Percentiles rank a stretch among this genome's conserved stretches.
These are phyloP conservation scores for Penicillium paneum DNA, from an alignment of 2,329 filamentous ascomycete species.

Conservation along the genomic window DNA sequence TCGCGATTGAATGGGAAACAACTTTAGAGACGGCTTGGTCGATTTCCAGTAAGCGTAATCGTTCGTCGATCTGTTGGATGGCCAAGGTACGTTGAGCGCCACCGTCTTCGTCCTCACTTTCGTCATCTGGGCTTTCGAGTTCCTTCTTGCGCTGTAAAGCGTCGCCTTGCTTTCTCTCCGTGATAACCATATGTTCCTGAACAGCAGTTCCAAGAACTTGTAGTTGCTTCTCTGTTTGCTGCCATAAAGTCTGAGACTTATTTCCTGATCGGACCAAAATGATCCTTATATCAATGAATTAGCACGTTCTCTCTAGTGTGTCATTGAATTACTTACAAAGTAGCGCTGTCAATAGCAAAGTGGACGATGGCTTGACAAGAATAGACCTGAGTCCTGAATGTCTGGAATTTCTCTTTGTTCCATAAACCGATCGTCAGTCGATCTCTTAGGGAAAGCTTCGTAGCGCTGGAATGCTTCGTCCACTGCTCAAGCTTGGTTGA, in stretches of 20 bases:
- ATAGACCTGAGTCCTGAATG: background rate
- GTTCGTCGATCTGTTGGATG: background rate
- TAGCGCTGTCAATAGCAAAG: background rate
- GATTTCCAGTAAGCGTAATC: background rate
- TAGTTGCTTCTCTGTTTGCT: background rate
- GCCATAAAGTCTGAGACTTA: background rate
- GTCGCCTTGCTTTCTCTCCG: background rate
- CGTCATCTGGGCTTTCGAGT: background rate
- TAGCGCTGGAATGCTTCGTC: constrained; percentile 5
- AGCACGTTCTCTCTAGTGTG: background rate
- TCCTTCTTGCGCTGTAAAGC: background rate
- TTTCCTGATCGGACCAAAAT: background rate
- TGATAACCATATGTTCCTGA: background rate
- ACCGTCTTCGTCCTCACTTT: background rate
- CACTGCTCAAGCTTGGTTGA: constrained; percentile 1
- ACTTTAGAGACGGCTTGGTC: background rate
- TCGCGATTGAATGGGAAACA: background rate
- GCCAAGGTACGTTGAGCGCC: background rate
- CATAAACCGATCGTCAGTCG: background rate
- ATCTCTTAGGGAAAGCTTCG: constrained; percentile 1
- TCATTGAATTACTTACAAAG: background rate
- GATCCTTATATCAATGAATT: background rate
- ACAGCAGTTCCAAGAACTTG: background rate
- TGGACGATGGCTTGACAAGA: background rate
- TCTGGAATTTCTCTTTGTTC: background rate